phyloP scores from a whole-genome alignment of 306 rosid species.

The Astragalus glycyphyllos region DNA sequence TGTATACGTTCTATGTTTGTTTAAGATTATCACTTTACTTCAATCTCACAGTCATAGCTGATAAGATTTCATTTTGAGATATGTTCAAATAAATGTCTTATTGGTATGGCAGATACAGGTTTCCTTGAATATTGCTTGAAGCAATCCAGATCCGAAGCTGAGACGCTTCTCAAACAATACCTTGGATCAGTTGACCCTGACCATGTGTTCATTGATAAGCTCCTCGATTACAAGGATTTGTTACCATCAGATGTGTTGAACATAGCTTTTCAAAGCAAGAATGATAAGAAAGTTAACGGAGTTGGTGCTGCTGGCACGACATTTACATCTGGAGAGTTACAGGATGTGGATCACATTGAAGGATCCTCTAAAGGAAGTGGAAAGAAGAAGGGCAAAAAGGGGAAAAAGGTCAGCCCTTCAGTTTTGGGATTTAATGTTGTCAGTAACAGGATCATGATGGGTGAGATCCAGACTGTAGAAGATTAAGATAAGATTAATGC shows the following conservation, averaged over 20 bases:
- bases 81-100: constrained; percentile 21
- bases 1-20: background rate
- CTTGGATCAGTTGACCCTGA: constrained; percentile 87
- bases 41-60: constrained; percentile 26
- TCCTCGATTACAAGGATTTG: constrained; percentile 91
- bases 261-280: constrained; percentile 72
- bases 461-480: constrained; percentile 84
- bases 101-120: constrained; percentile 70
- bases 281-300: constrained; percentile 54
- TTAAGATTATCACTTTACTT: background rate
- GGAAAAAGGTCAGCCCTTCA: constrained; percentile 82
- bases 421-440: constrained; percentile 94
- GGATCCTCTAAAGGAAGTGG: constrained; percentile 69
- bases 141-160: constrained; percentile 93
- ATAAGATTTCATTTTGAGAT: background rate
- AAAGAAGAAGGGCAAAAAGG: constrained; percentile 94
- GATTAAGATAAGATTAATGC: constrained; percentile 63
- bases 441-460: constrained; percentile 97
- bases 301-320: constrained; percentile 47
- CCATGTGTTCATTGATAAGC: constrained; percentile 80
- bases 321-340: constrained; percentile 49
- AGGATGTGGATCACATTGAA: constrained; percentile 58
- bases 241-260: constrained; percentile 85
- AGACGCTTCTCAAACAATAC: constrained; percentile 70
- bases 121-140: constrained; percentile 88